Evolutionary conservation across 2,329 filamentous ascomycete species (phyloP).

Genomic region (Leptoxyphium fumago): DNA sequence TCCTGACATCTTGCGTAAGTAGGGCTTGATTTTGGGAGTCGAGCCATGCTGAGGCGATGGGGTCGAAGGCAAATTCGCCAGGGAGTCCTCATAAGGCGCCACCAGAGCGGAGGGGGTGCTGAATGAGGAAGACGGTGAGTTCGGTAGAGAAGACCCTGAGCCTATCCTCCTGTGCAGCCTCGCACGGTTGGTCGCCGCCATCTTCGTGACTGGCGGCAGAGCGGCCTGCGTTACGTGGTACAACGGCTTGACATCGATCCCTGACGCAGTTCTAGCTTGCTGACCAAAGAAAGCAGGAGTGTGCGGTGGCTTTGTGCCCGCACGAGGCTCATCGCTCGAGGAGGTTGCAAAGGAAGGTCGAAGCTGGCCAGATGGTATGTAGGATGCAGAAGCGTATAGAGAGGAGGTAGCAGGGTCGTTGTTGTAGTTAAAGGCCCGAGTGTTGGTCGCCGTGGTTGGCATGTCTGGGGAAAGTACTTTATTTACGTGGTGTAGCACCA

Average conservation of each 20-base stretch:
- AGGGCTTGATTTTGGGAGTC: constrained; percentile 37
- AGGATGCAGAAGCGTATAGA: not conserved
- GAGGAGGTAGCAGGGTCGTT: not conserved
- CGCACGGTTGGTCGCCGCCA: not conserved
- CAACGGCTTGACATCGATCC: not conserved
- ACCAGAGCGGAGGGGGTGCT: constrained; percentile 11
- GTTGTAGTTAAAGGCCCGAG: too few relatives aligned
- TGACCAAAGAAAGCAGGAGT: not conserved
- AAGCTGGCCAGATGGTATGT: not conserved
- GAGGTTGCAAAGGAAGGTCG: not conserved
- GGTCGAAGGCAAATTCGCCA: constrained; percentile 3
- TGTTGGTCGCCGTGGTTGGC: too few relatives aligned
- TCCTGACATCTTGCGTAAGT: constrained; percentile 38
- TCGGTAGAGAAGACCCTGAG: constrained; percentile 12
- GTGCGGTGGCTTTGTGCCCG: not conserved
- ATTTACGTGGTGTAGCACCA: too few relatives aligned
- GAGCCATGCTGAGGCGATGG: constrained; percentile 8
- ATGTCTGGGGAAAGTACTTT: too few relatives aligned
- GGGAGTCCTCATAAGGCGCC: constrained; percentile 17
- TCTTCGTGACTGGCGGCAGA: not conserved
- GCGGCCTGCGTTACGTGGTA: not conserved
- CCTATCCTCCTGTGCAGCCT: constrained; percentile 19
- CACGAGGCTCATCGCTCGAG: not conserved
- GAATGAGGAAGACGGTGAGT: constrained; percentile 13
- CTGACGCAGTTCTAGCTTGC: not conserved